Percentiles rank a stretch among this genome's conserved stretches.
Evolutionary conservation across 2,329 filamentous ascomycete genomes (phyloP).

Genomic region (Diaporthe vexans): DNA sequence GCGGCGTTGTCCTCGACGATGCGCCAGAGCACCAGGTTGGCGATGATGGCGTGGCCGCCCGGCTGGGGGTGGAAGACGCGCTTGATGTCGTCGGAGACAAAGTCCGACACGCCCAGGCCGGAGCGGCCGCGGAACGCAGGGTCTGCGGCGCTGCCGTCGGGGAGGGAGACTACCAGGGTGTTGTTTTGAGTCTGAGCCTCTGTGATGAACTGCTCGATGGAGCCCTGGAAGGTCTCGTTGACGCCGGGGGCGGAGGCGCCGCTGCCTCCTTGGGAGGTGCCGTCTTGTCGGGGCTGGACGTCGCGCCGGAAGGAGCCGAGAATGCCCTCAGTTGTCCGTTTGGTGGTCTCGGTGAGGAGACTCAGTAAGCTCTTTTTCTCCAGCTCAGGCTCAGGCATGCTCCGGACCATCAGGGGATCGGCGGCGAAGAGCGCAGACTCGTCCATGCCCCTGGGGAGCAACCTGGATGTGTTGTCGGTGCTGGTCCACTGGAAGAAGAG

Average conservation of each 20-base stretch:
- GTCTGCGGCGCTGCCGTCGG: conserved; percentile 22
- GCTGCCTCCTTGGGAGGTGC: not conserved
- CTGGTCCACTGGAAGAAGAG: conserved; percentile 27
- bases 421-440: conserved; percentile 9
- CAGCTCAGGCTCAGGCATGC: not conserved
- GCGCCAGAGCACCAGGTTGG: conserved; percentile 16
- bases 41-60: conserved; percentile 18
- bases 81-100: conserved; percentile 2
- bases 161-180: conserved; percentile 9
- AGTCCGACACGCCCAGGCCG: not conserved
- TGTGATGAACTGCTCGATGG: conserved; percentile 1
- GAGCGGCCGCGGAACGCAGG: conserved; percentile 11
- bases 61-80: conserved; percentile 25
- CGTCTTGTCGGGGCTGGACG: not conserved
- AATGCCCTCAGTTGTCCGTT: not conserved
- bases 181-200: conserved; percentile 3
- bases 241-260: not conserved
- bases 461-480: not conserved
- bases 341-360: not conserved
- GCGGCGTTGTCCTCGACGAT: conserved; percentile 22
- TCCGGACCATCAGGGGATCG: not conserved
- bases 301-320: not conserved
- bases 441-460: conserved; percentile 17
- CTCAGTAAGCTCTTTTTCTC: not conserved
- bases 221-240: conserved; percentile 24